Conservation (phyloP, 805 yeast genomes). For the Pichia nakasei region DNA sequence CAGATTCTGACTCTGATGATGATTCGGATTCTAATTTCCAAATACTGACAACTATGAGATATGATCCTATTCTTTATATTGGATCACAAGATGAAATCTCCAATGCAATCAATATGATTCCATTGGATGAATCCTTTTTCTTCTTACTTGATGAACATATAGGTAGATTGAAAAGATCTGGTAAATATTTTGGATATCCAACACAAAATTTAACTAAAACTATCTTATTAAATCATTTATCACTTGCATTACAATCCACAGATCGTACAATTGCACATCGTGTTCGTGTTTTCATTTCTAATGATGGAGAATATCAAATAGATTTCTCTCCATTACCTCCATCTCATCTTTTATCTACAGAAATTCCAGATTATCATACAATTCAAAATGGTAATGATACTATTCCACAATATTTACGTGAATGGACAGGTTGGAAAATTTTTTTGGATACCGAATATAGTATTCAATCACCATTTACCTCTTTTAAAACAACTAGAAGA, state of each 20-base stretch:
- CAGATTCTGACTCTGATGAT: neutral
- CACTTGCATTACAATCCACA: slow-evolving; percentile 26
- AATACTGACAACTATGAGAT: slow-evolving; percentile 63
- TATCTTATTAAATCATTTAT: slow-evolving; percentile 34
- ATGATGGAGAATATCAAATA: slow-evolving; percentile 23
- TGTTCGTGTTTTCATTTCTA: slow-evolving; percentile 37
- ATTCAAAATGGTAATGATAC: slow-evolving; percentile 1
- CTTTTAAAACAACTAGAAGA: slow-evolving; percentile 79
- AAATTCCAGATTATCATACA: slow-evolving; percentile 2
- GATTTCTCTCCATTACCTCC: slow-evolving; percentile 19
- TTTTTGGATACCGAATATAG: slow-evolving; percentile 49
- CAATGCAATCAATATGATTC: slow-evolving; percentile 19
- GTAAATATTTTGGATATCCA: slow-evolving; percentile 45
- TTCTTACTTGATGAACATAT: slow-evolving; percentile 59
- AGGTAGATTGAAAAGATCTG: slow-evolving; percentile 45
- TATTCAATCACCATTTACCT: slow-evolving; percentile 64
- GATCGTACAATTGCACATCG: slow-evolving; percentile 33
- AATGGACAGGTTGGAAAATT: slow-evolving; percentile 42
- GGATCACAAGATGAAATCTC: slow-evolving; percentile 13
- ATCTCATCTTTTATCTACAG: slow-evolving; percentile 3
- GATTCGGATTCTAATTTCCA: neutral
- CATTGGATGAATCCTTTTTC: slow-evolving; percentile 32
- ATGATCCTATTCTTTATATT: slow-evolving; percentile 51
- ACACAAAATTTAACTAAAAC: slow-evolving; percentile 29
- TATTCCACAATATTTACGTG: slow-evolving; percentile 1